Conservation (phyloP, 169 alveolate species). For the Plasmodium inui region DNA sequence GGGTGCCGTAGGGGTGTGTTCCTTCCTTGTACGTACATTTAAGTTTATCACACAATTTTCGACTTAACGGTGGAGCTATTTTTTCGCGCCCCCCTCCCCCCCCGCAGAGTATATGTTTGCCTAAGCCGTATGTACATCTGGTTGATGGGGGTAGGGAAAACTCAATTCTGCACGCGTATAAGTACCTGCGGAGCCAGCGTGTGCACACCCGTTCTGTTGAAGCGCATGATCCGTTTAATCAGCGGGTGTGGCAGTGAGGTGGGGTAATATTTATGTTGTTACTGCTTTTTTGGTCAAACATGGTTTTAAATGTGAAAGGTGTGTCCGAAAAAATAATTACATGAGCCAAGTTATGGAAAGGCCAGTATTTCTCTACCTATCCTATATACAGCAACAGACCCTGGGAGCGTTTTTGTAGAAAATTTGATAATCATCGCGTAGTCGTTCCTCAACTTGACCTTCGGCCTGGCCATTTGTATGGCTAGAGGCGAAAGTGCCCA, state of each 20-base stretch:
- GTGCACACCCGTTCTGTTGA: no score
- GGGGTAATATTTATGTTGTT: neutral
- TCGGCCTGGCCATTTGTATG: neutral
- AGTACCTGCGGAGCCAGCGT: neutral
- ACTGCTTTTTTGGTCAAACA: neutral
- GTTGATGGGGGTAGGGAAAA: neutral
- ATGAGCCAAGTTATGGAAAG: neutral
- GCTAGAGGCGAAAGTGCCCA: neutral
- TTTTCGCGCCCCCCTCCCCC: neutral
- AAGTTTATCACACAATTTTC: neutral
- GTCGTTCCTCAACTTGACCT: neutral
- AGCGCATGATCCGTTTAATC: no score
- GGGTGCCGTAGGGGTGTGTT: no score
- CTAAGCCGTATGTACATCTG: neutral
- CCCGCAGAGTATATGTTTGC: neutral
- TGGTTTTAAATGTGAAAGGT: neutral
- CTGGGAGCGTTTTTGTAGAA: neutral
- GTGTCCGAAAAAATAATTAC: neutral
- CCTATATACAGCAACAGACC: neutral
- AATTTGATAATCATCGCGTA: neutral
- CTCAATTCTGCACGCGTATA: neutral
- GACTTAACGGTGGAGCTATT: neutral
- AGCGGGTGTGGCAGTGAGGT: neutral
- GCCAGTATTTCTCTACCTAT: neutral
- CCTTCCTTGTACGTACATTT: slow-evolving; percentile 1